A percentile compares a stretch with the other conserved stretches of the same genome.
These are phyloP conservation scores for Cadophora gregata DNA, from an alignment of 2,329 filamentous ascomycete genomes.

Conservation along the genomic window DNA sequence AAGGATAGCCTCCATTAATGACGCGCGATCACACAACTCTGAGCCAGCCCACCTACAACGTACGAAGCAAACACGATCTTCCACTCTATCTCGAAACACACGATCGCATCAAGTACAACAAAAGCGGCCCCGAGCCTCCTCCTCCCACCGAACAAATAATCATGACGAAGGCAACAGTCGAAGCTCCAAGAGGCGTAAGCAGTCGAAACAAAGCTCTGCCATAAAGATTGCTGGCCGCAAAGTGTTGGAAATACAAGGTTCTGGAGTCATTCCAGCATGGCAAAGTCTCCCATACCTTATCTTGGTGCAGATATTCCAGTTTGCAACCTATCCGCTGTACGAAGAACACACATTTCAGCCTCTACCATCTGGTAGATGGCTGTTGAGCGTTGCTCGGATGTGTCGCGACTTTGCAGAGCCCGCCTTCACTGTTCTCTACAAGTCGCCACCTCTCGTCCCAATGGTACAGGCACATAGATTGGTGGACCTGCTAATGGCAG, in stretches of 20 bases:
- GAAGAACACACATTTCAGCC: conserved; percentile 52
- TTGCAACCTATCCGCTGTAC: conserved; percentile 65
- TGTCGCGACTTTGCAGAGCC: conserved; percentile 74
- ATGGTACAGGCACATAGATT: conserved; percentile 53
- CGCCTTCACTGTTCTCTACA: conserved; percentile 75
- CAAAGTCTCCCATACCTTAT: conserved; percentile 70
- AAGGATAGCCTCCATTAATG: neutral
- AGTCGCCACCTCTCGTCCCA: conserved; percentile 67
- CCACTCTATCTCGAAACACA: conserved; percentile 15
- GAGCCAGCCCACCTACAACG: neutral
- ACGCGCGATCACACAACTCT: neutral
- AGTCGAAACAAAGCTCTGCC: conserved; percentile 19
- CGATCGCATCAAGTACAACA: conserved; percentile 3
- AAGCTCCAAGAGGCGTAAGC: conserved; percentile 34
- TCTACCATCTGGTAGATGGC: conserved; percentile 60
- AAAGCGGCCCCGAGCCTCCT: conserved; percentile 22
- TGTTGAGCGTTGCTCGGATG: conserved; percentile 65
- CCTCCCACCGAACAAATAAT: conserved; percentile 8
- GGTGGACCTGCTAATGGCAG: conserved; percentile 58
- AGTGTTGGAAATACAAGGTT: conserved; percentile 18
- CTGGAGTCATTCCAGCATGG: conserved; percentile 59
- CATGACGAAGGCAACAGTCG: conserved; percentile 13
- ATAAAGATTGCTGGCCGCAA: conserved; percentile 15
- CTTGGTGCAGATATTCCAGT: conserved; percentile 72
- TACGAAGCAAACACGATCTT: neutral